phyloP scores from a whole-genome alignment of 208 protist genomes.

The Kentomonas sorsogonicus region DNA sequence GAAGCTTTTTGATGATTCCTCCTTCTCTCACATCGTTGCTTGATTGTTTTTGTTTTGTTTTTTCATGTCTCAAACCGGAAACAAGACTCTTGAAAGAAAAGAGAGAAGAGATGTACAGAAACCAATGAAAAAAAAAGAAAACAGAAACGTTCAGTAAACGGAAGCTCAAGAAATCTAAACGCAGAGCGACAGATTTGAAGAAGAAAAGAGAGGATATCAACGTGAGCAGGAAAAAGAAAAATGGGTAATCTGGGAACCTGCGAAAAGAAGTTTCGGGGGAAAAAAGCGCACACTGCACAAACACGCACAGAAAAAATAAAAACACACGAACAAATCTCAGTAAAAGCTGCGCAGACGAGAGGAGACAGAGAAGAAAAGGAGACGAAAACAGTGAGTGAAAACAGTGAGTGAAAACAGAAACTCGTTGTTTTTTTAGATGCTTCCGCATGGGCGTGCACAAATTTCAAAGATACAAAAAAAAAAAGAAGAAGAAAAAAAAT shows the following conservation, averaged over 20 bases:
- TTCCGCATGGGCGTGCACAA: neutral
- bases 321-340: neutral
- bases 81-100: constrained; percentile 13
- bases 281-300: constrained; percentile 5
- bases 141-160: neutral
- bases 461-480: neutral
- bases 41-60: no score
- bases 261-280: constrained; percentile 2
- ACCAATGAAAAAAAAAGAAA: constrained; percentile 16
- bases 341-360: neutral
- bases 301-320: constrained; percentile 14
- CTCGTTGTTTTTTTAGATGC: neutral
- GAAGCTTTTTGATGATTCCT: neutral
- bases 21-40: neutral
- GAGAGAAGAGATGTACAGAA: constrained; percentile 1
- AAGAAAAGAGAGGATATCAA: constrained; percentile 12
- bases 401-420: neutral
- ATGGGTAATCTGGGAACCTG: neutral
- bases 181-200: constrained; percentile 9
- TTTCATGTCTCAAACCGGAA: no score
- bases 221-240: constrained; percentile 2
- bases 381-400: neutral
- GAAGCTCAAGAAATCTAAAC: constrained; percentile 1
- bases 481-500: constrained; percentile 4
- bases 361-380: neutral